These are phyloP conservation scores for Pinus albicaulis DNA, from an alignment of 75 land plant species.

Conservation along the genomic window DNA sequence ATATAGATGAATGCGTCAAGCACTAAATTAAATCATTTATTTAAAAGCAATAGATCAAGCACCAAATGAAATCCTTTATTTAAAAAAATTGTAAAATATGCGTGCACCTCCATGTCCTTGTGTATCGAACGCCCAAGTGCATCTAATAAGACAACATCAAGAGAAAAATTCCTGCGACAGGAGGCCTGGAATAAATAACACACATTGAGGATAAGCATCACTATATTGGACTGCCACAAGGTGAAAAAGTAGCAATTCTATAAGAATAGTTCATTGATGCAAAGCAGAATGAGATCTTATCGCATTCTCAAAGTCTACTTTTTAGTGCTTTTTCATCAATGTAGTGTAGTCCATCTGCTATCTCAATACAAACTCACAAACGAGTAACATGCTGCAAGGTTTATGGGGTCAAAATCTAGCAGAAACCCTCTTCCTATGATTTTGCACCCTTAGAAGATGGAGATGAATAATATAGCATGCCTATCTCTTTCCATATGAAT, in stretches of 20 bases:
- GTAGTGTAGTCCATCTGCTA: background rate
- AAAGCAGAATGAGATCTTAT: background rate
- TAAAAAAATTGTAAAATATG: slow-evolving; percentile 7
- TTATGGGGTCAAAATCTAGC: background rate
- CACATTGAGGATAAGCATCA: background rate
- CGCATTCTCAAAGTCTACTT: background rate
- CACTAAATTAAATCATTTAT: too few relatives aligned
- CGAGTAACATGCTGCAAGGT: background rate
- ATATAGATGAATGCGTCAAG: background rate
- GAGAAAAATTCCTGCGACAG: slow-evolving; percentile 81
- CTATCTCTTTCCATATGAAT: too few relatives aligned
- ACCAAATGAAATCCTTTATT: background rate
- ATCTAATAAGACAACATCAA: slow-evolving; percentile 79
- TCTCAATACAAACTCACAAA: background rate
- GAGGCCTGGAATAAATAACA: slow-evolving; percentile 62
- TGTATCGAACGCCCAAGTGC: slow-evolving; percentile 62
- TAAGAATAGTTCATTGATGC: background rate
- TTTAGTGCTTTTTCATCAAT: background rate
- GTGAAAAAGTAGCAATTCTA: background rate
- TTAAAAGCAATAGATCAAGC: background rate
- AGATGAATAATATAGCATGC: too few relatives aligned
- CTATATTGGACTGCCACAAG: background rate
- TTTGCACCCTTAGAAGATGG: too few relatives aligned
- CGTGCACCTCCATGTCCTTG: slow-evolving; percentile 69
- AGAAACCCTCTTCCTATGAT: background rate